Conservation (phyloP, 2,329 filamentous ascomycete genomes). For the Shiraia sp. region DNA sequence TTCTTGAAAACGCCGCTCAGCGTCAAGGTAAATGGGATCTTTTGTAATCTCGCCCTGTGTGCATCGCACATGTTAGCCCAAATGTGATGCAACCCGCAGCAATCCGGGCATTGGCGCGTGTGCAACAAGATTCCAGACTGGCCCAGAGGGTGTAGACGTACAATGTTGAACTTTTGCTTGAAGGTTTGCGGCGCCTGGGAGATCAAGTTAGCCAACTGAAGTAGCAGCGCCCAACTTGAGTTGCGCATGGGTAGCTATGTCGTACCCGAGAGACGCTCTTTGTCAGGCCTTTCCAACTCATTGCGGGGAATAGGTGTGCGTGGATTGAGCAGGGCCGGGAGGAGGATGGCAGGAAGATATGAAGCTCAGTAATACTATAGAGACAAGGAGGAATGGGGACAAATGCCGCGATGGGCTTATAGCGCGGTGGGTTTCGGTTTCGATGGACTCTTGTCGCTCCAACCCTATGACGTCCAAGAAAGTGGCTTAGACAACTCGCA, state of each 20-base stretch:
- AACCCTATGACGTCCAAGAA: slow-evolving; percentile 30
- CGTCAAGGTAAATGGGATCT: slow-evolving; percentile 91
- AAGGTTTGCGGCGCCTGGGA: slow-evolving; percentile 82
- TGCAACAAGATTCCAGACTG: not conserved
- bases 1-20: slow-evolving; percentile 91
- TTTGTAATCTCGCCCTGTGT: slow-evolving; percentile 82
- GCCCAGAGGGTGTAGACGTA: slow-evolving; percentile 33
- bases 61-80: slow-evolving; percentile 21
- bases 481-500: slow-evolving; percentile 22
- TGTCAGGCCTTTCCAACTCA: slow-evolving; percentile 97
- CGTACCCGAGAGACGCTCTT: slow-evolving; percentile 86
- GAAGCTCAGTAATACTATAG: not conserved
- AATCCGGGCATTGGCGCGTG: slow-evolving; percentile 25
- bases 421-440: slow-evolving; percentile 7
- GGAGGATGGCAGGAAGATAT: no score
- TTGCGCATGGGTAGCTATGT: slow-evolving; percentile 9
- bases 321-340: not conserved
- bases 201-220: slow-evolving; percentile 23
- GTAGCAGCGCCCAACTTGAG: slow-evolving; percentile 7
- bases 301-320: slow-evolving; percentile 47
- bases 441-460: slow-evolving; percentile 14
- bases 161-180: slow-evolving; percentile 88
- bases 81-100: slow-evolving; percentile 12
- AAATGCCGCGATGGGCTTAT: slow-evolving; percentile 9
- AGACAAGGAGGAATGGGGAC: slow-evolving; percentile 9